Percentiles rank a stretch among this genome's conserved stretches.
These are phyloP conservation scores for Arthrocladium fulminans DNA, from an alignment of 2,329 filamentous ascomycete genomes.

Conservation along the genomic window DNA sequence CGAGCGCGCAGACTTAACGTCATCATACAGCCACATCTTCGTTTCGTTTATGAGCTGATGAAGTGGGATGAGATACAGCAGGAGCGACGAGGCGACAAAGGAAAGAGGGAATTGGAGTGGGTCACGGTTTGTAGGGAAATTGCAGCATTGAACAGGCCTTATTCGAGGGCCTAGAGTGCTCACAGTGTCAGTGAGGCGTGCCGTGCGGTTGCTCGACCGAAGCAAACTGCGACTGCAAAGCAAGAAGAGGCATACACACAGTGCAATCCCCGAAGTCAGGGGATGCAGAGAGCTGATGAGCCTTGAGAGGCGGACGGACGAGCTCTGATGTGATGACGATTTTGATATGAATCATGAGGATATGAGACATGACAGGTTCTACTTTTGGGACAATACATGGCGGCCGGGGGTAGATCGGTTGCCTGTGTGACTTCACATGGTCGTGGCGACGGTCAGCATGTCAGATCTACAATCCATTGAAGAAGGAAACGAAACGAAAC, in stretches of 20 bases:
- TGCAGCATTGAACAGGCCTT: slow-evolving; percentile 90
- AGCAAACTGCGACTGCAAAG: neutral
- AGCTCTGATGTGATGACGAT: slow-evolving; percentile 4
- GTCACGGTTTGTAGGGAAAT: slow-evolving; percentile 79
- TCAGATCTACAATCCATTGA: no score
- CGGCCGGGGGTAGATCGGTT: no score
- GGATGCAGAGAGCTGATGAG: neutral
- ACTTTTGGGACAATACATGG: no score
- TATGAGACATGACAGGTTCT: neutral
- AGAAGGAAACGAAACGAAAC: no score
- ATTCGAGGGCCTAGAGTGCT: slow-evolving; percentile 41
- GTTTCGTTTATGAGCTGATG: slow-evolving; percentile 88
- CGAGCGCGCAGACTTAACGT: slow-evolving; percentile 87
- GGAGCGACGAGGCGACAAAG: slow-evolving; percentile 23
- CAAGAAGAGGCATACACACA: neutral
- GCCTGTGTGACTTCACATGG: neutral
- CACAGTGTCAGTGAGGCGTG: neutral
- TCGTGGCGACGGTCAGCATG: neutral
- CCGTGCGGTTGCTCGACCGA: neutral
- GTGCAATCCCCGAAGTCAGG: neutral
- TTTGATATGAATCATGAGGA: neutral
- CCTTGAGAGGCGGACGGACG: neutral
- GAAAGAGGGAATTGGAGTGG: slow-evolving; percentile 84
- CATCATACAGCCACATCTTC: slow-evolving; percentile 92
- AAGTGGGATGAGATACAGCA: slow-evolving; percentile 81